Conservation (phyloP, 441 rosid species). For the Croton laevigatus region DNA sequence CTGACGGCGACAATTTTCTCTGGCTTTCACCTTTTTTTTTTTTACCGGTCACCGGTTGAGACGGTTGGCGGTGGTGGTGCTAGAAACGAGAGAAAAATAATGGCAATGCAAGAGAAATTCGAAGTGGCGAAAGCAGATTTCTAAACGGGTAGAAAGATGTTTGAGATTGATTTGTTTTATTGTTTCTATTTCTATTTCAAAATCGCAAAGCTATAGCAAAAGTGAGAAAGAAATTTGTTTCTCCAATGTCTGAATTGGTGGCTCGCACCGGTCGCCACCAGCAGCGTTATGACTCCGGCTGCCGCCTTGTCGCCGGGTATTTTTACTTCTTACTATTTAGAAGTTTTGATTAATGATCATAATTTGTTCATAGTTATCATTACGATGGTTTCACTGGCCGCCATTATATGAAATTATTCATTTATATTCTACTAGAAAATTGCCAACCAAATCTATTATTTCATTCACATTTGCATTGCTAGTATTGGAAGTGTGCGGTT, state of each 20-base stretch:
- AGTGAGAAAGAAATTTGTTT: too few relatives aligned
- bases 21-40: background rate
- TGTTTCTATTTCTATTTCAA: background rate
- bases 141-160: background rate
- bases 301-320: slow-evolving; percentile 96
- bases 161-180: background rate
- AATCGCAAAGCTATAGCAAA: background rate
- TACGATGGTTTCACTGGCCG: too few relatives aligned
- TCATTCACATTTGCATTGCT: background rate
- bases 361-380: too few relatives aligned
- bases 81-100: too few relatives aligned
- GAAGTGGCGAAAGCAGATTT: background rate
- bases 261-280: slow-evolving; percentile 99
- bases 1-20: background rate
- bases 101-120: background rate
- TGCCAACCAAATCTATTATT: background rate
- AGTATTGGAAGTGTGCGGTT: too few relatives aligned
- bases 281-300: slow-evolving; percentile 86
- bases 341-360: too few relatives aligned
- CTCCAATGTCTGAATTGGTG: slow-evolving; percentile 79
- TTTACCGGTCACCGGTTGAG: background rate
- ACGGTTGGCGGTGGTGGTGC: background rate
- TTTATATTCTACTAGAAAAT: background rate
- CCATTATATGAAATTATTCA: background rate
- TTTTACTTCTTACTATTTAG: background rate